Evolutionary conservation across 805 yeast genomes (phyloP).

Genomic region (Saccharomycopsis sp.): DNA sequence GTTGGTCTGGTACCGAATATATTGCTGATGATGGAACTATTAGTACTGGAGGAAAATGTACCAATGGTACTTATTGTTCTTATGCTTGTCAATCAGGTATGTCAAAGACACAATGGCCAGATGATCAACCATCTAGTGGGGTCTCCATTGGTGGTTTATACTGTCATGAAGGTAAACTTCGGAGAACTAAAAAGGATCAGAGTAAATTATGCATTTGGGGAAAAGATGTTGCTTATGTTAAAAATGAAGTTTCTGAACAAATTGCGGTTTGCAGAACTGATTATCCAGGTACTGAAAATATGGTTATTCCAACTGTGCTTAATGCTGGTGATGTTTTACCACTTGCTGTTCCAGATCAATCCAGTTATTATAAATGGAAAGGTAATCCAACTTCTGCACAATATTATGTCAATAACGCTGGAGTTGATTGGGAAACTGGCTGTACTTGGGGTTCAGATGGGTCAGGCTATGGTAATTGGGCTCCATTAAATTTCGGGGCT

Average conservation of each 20-base stretch:
- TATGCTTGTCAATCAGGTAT: conserved; percentile 73
- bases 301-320: conserved; percentile 64
- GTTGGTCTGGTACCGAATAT: conserved; percentile 32
- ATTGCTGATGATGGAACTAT: conserved; percentile 56
- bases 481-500: conserved; percentile 85
- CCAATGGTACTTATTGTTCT: conserved; percentile 63
- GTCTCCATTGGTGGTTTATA: conserved; percentile 63
- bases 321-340: conserved; percentile 39
- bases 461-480: conserved; percentile 65
- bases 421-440: conserved; percentile 57
- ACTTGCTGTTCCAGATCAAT: conserved; percentile 51
- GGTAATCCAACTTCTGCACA: conserved; percentile 61
- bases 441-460: conserved; percentile 61
- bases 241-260: conserved; percentile 35
- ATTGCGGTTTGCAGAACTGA: conserved; percentile 71
- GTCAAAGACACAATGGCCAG: conserved; percentile 77
- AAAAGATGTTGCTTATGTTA: conserved; percentile 41
- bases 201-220: conserved; percentile 62
- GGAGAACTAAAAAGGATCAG: conserved; percentile 43
- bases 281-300: conserved; percentile 75
- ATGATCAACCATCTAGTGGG: conserved; percentile 54
- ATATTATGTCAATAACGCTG: conserved; percentile 69
- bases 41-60: conserved; percentile 44
- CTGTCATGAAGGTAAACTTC: conserved; percentile 53
- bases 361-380: conserved; percentile 49